Percentiles rank a stretch among this genome's conserved stretches.
These are phyloP conservation scores for Scheffersomyces ergatensis DNA, from an alignment of 805 yeast species.

Conservation along the genomic window DNA sequence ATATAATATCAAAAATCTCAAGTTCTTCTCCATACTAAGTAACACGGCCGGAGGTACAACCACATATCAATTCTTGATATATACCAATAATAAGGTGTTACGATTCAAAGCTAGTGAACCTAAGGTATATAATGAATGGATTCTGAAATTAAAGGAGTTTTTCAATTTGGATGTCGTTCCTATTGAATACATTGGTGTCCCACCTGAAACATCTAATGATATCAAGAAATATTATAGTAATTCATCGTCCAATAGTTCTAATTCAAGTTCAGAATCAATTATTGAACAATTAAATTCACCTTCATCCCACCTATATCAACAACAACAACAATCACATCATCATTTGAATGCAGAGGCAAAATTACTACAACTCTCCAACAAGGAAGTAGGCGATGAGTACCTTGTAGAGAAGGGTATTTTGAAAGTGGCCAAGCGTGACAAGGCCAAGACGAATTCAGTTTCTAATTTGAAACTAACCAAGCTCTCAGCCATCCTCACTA, in stretches of 20 bases:
- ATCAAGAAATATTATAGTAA: not conserved
- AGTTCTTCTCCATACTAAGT: conserved; percentile 9
- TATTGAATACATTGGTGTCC: not conserved
- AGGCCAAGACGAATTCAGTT: not conserved
- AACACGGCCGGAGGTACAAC: conserved; percentile 5
- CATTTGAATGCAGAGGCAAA: not conserved
- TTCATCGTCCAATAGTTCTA: not conserved
- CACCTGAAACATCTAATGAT: not conserved
- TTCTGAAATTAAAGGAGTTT: conserved; percentile 5
- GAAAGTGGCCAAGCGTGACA: not conserved
- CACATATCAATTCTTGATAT: conserved; percentile 16
- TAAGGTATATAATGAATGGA: conserved; percentile 14
- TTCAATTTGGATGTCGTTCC: conserved; percentile 1
- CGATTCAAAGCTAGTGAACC: conserved; percentile 14
- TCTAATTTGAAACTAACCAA: not conserved
- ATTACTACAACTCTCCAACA: not conserved
- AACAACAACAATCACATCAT: not conserved
- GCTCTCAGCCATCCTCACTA: not conserved
- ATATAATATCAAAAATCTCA: conserved; percentile 15
- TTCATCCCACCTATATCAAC: too few species aligned
- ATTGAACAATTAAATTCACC: not conserved
- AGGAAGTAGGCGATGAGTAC: not conserved
- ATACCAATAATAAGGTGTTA: conserved; percentile 19
- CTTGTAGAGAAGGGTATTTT: not conserved
- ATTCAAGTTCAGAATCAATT: not conserved